A percentile compares a stretch with the other conserved stretches of the same genome.
phyloP scores from a whole-genome alignment of 1,284 basidiomycete genomes.

The Sporisorium scitamineum region DNA sequence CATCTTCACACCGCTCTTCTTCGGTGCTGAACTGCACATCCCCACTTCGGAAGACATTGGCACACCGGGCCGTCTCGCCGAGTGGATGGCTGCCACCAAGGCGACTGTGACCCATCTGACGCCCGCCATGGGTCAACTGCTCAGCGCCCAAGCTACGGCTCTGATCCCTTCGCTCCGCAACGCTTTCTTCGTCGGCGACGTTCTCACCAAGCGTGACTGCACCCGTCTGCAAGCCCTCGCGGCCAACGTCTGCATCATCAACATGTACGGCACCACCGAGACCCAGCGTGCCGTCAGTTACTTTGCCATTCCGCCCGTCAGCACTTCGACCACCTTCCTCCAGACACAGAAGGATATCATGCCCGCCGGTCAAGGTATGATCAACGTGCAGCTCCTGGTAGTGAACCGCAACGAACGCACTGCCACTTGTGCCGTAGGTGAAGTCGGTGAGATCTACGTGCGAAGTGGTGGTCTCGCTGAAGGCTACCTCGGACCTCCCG shows the following conservation, averaged over 20 bases:
- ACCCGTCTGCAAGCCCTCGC: conserved; percentile 93
- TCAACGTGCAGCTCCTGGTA: conserved; percentile 96
- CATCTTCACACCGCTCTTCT: conserved; percentile 98
- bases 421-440: conserved; percentile 91
- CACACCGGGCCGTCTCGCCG: conserved; percentile 93
- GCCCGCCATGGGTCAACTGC: conserved; percentile 94
- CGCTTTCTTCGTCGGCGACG: conserved; percentile 99
- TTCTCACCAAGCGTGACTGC: conserved; percentile 98
- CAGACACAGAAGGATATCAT: conserved; percentile 97
- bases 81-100: conserved; percentile 95
- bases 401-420: conserved; percentile 92
- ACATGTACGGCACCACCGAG: conserved; percentile 99
- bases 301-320: conserved; percentile 89
- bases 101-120: conserved; percentile 90
- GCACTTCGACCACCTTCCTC: conserved; percentile 87
- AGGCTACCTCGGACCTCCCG: conserved; percentile 85
- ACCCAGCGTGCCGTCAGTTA: conserved; percentile 99
- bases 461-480: conserved; percentile 95
- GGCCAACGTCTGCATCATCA: conserved; percentile 87
- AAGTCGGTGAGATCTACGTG: conserved; percentile 99
- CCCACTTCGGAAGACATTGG: conserved; percentile 98
- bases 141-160: conserved; percentile 92
- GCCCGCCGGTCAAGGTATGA: conserved; percentile 97
- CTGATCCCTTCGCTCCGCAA: conserved; percentile 87
- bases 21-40: conserved; percentile 94